Evolutionary conservation across 371 early-diverging fungal genomes (phyloP).

Genomic region (Phascolomyces articulosus): DNA sequence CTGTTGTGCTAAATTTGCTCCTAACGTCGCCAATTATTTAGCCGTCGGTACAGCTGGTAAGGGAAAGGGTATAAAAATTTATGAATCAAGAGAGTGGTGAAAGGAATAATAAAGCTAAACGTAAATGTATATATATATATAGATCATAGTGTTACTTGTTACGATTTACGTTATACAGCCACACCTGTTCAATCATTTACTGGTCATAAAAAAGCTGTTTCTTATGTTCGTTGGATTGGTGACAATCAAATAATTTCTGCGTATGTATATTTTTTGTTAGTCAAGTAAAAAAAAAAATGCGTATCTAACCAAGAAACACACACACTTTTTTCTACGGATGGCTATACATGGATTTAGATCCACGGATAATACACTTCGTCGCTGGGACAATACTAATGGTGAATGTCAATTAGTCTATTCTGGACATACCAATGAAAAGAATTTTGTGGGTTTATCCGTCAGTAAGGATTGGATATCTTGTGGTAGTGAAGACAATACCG

Average conservation of each 20-base stretch:
- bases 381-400: slow-evolving; percentile 70
- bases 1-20: slow-evolving; percentile 92
- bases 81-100: too few species aligned
- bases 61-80: too few species aligned
- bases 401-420: slow-evolving; percentile 69
- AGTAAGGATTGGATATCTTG: slow-evolving; percentile 86
- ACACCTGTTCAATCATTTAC: slow-evolving; percentile 70
- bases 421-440: slow-evolving; percentile 92
- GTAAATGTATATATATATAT: slow-evolving; percentile 6
- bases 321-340: not conserved
- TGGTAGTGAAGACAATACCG: slow-evolving; percentile 89
- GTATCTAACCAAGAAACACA: too few species aligned
- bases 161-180: slow-evolving; percentile 77
- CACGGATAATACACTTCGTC: slow-evolving; percentile 87
- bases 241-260: slow-evolving; percentile 80
- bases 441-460: slow-evolving; percentile 90
- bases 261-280: slow-evolving; percentile 22
- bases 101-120: not conserved
- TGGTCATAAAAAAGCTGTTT: slow-evolving; percentile 91
- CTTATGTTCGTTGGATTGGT: slow-evolving; percentile 85
- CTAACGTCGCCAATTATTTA: slow-evolving; percentile 66
- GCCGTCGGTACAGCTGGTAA: slow-evolving; percentile 89
- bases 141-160: slow-evolving; percentile 90
- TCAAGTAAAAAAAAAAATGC: too few species aligned
- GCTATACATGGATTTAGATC: too few species aligned